These are phyloP conservation scores for Hyaloscypha finlandica DNA, from an alignment of 495 filamentous ascomycete genomes.

Conservation along the genomic window DNA sequence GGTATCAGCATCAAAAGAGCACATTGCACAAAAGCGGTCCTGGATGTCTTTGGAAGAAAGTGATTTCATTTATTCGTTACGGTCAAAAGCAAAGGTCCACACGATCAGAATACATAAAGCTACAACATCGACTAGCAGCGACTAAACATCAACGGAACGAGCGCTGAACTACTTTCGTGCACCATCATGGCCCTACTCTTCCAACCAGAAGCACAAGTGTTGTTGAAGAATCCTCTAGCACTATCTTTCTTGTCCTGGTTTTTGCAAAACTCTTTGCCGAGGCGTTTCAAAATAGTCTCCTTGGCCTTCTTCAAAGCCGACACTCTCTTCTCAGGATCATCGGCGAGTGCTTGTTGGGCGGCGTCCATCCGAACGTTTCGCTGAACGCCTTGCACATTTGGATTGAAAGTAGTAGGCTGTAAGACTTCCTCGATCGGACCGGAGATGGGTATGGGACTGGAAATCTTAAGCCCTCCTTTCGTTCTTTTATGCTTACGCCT, in stretches of 20 bases:
- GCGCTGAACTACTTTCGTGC: slow-evolving; percentile 36
- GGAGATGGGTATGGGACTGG: slow-evolving; percentile 47
- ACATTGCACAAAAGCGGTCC: neutral
- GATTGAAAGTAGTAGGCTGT: slow-evolving; percentile 37
- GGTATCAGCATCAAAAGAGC: neutral
- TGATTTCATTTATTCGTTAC: slow-evolving; percentile 1
- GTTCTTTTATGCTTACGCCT: slow-evolving; percentile 39
- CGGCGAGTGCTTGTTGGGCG: slow-evolving; percentile 30
- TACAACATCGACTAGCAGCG: slow-evolving; percentile 31
- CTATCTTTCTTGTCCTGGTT: slow-evolving; percentile 23
- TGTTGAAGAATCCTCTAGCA: slow-evolving; percentile 34
- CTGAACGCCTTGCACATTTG: slow-evolving; percentile 33
- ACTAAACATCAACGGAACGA: slow-evolving; percentile 56
- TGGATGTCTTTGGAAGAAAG: neutral
- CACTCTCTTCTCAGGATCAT: slow-evolving; percentile 32
- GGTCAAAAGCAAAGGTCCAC: neutral
- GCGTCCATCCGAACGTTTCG: slow-evolving; percentile 27
- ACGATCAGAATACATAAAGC: neutral
- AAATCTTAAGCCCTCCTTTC: slow-evolving; percentile 38
- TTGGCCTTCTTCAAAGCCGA: slow-evolving; percentile 30
- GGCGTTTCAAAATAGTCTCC: slow-evolving; percentile 34
- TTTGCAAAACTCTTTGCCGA: slow-evolving; percentile 31
- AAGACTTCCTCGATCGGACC: slow-evolving; percentile 46
- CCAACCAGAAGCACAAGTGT: slow-evolving; percentile 39
- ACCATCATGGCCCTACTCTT: slow-evolving; percentile 45